Conservation (phyloP, 1,139 yeast genomes). For the Lodderomyces parapsilosis region DNA sequence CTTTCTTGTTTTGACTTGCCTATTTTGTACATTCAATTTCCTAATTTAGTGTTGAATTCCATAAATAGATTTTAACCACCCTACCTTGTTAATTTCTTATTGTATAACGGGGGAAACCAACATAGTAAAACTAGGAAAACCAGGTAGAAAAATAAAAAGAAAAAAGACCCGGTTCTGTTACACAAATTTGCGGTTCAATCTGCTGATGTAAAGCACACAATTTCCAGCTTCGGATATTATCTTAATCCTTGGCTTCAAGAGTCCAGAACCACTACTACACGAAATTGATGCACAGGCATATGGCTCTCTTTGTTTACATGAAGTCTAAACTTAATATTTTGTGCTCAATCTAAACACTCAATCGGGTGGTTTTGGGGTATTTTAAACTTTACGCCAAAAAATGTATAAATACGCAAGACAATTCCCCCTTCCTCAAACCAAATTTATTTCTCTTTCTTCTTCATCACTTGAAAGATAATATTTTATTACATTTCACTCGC, state of each 20-base stretch:
- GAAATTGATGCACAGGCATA: neutral
- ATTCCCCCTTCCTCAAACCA: neutral
- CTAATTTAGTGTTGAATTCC: neutral
- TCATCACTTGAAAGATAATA: constrained; percentile 3
- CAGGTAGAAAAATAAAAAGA: neutral
- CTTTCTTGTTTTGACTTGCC: neutral
- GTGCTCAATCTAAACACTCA: neutral
- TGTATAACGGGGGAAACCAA: neutral
- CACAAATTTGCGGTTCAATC: no score
- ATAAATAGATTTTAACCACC: neutral
- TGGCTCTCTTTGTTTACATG: neutral
- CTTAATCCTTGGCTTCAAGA: neutral
- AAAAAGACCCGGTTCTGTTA: neutral
- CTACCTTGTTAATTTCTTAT: neutral
- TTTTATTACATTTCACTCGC: constrained; percentile 6
- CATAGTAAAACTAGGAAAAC: neutral
- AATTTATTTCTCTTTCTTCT: neutral
- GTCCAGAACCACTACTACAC: neutral
- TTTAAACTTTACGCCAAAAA: neutral
- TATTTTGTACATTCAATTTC: constrained; percentile 1
- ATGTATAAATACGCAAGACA: neutral
- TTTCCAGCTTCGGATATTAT: neutral
- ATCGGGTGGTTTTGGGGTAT: neutral
- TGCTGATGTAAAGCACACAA: neutral
- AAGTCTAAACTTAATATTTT: neutral